Conservation (phyloP, 2,329 filamentous ascomycete genomes). For the Aspergillaceae sp. region DNA sequence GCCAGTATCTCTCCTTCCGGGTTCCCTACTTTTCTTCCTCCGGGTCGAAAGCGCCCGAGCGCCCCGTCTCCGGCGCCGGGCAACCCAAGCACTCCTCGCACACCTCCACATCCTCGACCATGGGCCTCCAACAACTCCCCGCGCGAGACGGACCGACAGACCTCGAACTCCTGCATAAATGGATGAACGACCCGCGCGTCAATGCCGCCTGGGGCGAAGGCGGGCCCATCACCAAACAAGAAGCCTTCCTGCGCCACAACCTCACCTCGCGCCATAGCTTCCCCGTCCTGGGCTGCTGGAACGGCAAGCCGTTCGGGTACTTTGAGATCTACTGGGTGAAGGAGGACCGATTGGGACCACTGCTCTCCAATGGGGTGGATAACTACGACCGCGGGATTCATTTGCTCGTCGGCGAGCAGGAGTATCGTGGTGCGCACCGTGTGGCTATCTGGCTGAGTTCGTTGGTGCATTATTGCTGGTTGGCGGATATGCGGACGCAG, state of each 20-base stretch:
- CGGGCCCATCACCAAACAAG: conserved; percentile 48
- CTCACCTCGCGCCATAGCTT: conserved; percentile 68
- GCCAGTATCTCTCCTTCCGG: conserved; percentile 81
- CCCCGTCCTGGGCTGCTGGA: conserved; percentile 87
- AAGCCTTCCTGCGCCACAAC: conserved; percentile 58
- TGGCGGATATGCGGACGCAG: conserved; percentile 71
- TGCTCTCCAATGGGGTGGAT: conserved; percentile 52
- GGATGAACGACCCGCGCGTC: conserved; percentile 83
- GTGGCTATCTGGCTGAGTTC: conserved; percentile 76
- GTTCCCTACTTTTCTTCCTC: conserved; percentile 56
- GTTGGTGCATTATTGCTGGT: conserved; percentile 76
- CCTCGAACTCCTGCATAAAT: conserved; percentile 64
- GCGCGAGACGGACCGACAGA: conserved; percentile 42
- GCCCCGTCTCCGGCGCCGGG: conserved; percentile 13
- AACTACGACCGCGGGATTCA: conserved; percentile 88
- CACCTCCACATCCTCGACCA: conserved; percentile 24
- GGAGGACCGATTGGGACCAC: conserved; percentile 68
- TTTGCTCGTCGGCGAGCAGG: conserved; percentile 82
- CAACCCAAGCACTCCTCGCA: conserved; percentile 13
- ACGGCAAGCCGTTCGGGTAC: conserved; percentile 90
- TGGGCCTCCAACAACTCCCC: conserved; percentile 30
- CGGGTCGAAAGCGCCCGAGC: conserved; percentile 44
- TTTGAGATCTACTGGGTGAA: conserved; percentile 99
- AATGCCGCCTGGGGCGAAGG: conserved; percentile 73
- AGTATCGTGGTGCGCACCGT: conserved; percentile 69